These are phyloP conservation scores for Pythium guiyangense DNA, from an alignment of 352 stramenopile genomes.

Conservation along the genomic window DNA sequence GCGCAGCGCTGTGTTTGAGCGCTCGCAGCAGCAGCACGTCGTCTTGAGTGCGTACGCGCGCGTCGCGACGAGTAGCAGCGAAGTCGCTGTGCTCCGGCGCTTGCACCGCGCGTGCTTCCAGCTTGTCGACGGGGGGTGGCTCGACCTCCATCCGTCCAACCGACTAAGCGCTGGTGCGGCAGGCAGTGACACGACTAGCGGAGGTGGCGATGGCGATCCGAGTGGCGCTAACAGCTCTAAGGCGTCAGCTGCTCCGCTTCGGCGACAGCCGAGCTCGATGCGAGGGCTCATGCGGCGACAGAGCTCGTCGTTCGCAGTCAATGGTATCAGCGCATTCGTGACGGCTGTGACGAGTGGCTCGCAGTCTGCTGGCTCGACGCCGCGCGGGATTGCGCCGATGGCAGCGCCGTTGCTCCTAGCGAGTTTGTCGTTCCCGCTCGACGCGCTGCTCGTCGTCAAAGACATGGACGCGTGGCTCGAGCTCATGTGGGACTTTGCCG, in stretches of 20 bases:
- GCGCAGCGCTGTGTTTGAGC: background rate
- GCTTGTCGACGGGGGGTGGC: slow-evolving; percentile 1
- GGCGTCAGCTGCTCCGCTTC: background rate
- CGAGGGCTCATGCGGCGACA: background rate
- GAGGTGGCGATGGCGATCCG: background rate
- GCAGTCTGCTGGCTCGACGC: background rate
- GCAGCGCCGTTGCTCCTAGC: slow-evolving; percentile 1
- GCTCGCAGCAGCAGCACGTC: slow-evolving; percentile 8
- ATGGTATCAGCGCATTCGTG: background rate
- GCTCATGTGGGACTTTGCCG: slow-evolving; percentile 5
- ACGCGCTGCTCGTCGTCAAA: background rate
- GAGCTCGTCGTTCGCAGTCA: slow-evolving; percentile 4
- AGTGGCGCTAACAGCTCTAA: background rate
- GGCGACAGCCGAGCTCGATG: slow-evolving; percentile 2
- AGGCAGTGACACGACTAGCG: background rate
- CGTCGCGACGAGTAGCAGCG: background rate
- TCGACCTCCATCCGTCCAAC: background rate
- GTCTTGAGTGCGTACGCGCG: slow-evolving; percentile 7
- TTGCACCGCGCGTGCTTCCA: slow-evolving; percentile 5
- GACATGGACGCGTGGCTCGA: slow-evolving; percentile 12
- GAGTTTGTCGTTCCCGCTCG: slow-evolving; percentile 8
- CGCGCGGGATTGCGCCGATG: background rate
- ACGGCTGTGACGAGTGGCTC: too few species aligned
- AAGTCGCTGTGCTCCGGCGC: background rate
- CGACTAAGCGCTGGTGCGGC: too few species aligned